phyloP scores from a whole-genome alignment of 225 moss, liverwort and hornwort species.

The Bryoerythrophyllum caledonicum region DNA sequence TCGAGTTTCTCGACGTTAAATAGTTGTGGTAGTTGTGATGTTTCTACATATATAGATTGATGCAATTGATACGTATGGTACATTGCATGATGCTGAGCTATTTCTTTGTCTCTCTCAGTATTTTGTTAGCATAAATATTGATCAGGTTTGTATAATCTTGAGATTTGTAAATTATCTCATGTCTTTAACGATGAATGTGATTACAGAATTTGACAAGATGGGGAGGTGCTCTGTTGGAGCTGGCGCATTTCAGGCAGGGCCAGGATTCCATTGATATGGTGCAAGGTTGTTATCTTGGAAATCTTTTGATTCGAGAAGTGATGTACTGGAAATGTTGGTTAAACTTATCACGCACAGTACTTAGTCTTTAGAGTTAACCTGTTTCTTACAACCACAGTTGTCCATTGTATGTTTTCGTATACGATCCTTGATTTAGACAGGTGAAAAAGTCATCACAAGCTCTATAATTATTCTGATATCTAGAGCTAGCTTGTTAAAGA shows the following conservation, averaged over 20 bases:
- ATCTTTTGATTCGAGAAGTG: not conserved
- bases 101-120: not conserved
- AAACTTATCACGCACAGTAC: not conserved
- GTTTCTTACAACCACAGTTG: not conserved
- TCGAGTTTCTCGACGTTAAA: not conserved
- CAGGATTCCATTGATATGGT: constrained; percentile 99
- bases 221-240: constrained; percentile 93
- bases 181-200: not conserved
- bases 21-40: not conserved
- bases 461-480: not conserved
- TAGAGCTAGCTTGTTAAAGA: not conserved
- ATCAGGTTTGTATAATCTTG: not conserved
- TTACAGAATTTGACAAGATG: constrained; percentile 95
- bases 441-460: not conserved
- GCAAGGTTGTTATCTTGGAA: constrained; percentile 57
- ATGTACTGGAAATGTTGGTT: not conserved
- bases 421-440: not conserved
- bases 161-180: not conserved
- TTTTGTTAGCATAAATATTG: not conserved
- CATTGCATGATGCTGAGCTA: not conserved
- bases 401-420: not conserved
- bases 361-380: not conserved
- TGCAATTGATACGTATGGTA: not conserved
- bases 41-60: not conserved
- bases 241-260: constrained; percentile 95